phyloP scores from a whole-genome alignment of 768 basidiomycete species.

The Rhodotorula kratochvilovae region DNA sequence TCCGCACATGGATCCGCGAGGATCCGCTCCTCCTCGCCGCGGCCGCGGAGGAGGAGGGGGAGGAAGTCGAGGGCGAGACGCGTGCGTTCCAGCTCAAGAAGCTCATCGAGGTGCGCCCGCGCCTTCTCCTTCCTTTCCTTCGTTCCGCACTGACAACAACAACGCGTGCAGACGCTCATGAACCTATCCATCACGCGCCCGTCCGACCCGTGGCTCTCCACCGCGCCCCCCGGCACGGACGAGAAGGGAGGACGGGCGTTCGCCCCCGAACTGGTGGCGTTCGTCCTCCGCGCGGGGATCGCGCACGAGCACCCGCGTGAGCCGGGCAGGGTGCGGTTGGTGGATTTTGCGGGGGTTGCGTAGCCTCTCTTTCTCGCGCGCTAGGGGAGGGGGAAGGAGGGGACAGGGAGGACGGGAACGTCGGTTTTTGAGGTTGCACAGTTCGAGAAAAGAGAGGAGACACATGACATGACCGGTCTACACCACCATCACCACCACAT shows the following conservation, averaged over 20 bases:
- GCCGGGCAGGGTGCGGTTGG: neutral
- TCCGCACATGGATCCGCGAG: neutral
- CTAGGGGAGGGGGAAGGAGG: too few species aligned
- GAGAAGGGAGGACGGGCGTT: too few species aligned
- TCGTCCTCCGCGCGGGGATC: neutral
- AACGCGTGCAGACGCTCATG: slow-evolving; percentile 1
- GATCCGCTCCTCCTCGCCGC: neutral
- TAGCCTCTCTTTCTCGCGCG: neutral
- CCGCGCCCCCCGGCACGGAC: too few species aligned
- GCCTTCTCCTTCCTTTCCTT: neutral
- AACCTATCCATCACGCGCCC: slow-evolving; percentile 9
- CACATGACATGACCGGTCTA: too few species aligned
- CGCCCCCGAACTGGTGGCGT: neutral
- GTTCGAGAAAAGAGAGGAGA: too few species aligned
- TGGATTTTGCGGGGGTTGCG: neutral
- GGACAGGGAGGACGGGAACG: too few species aligned
- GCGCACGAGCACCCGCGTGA: neutral
- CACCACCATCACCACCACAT: too few species aligned
- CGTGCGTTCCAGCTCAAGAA: neutral
- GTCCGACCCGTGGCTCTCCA: neutral
- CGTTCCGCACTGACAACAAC: neutral
- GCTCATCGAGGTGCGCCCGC: slow-evolving; percentile 8
- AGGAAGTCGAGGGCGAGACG: too few species aligned
- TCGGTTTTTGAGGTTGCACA: too few species aligned
- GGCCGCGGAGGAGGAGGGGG: too few species aligned